These are phyloP conservation scores for Talaromyces rugulosus DNA, from an alignment of 2,329 filamentous ascomycete species.

Conservation along the genomic window DNA sequence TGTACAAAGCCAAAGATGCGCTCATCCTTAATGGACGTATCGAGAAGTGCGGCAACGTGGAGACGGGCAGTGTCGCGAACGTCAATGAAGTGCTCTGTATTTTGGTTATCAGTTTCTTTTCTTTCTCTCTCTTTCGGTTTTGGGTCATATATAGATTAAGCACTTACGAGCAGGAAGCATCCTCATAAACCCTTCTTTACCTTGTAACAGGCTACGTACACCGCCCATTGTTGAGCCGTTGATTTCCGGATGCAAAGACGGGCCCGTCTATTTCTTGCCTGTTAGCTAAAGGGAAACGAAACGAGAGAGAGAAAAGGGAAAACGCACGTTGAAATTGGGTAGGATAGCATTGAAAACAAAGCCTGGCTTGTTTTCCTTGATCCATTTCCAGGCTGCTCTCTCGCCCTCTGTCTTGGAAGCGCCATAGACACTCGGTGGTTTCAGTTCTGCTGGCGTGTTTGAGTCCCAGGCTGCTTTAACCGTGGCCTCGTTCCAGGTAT, in stretches of 20 bases:
- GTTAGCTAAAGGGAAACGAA: not conserved
- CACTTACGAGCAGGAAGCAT: not conserved
- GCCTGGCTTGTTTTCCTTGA: constrained; percentile 37
- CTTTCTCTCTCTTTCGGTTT: not conserved
- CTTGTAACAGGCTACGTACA: constrained; percentile 10
- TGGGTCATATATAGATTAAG: not conserved
- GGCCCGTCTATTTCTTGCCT: constrained; percentile 14
- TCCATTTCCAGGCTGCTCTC: constrained; percentile 42
- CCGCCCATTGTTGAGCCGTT: constrained; percentile 2
- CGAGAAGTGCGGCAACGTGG: constrained; percentile 49
- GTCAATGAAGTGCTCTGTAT: constrained; percentile 40
- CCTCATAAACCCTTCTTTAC: not conserved
- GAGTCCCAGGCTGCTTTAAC: constrained; percentile 12
- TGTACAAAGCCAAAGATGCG: constrained; percentile 51
- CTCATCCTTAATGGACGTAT: constrained; percentile 42
- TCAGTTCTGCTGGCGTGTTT: constrained; percentile 25
- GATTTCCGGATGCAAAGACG: constrained; percentile 24
- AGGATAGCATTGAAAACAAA: constrained; percentile 39
- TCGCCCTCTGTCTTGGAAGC: constrained; percentile 46
- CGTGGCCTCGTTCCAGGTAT: constrained; percentile 1
- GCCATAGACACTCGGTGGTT: constrained; percentile 29
- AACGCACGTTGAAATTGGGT: constrained; percentile 28
- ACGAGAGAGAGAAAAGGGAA: not conserved
- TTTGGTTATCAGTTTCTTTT: not conserved
- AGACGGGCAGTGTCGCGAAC: constrained; percentile 46